Evolutionary conservation across 352 stramenopile genomes (phyloP).

Genomic region (Pythium grandisporangium): DNA sequence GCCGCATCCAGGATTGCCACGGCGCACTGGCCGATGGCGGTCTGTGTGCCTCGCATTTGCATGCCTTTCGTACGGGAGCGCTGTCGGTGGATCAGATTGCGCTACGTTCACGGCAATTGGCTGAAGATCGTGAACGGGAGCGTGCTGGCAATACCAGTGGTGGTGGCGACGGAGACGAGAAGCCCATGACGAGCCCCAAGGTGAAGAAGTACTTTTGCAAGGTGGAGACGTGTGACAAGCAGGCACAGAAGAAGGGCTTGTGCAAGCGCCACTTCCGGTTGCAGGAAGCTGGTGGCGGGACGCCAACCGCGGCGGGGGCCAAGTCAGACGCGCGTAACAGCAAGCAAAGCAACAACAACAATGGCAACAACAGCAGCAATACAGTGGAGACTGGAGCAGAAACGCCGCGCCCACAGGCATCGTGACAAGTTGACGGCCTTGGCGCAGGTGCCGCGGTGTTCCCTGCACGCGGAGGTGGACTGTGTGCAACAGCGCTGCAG

Average conservation of each 20-base stretch:
- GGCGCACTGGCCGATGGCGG: conserved; percentile 17
- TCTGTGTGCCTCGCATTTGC: conserved; percentile 38
- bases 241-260: conserved; percentile 46
- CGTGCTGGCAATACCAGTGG: conserved; percentile 6
- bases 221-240: conserved; percentile 45
- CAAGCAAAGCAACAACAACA: too few relatives aligned
- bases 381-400: too few relatives aligned
- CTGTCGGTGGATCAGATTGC: conserved; percentile 58
- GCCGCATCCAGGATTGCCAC: conserved; percentile 31
- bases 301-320: neutral
- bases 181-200: conserved; percentile 10
- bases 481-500: too few relatives aligned
- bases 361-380: too few relatives aligned
- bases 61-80: conserved; percentile 28
- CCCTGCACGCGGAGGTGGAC: too few relatives aligned
- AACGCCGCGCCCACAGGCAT: too few relatives aligned
- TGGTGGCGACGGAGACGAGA: conserved; percentile 11
- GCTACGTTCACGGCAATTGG: conserved; percentile 23
- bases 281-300: conserved; percentile 12
- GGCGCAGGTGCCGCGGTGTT: too few relatives aligned
- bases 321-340: too few relatives aligned
- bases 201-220: conserved; percentile 66
- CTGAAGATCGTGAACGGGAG: conserved; percentile 10
- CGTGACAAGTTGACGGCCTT: too few relatives aligned
- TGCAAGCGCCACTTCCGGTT: conserved; percentile 59